Evolutionary conservation across 148 eudicot genomes (phyloP), one percentile per base, ranked within the genome.

Genomic region (Rheum nobile): DNA sequence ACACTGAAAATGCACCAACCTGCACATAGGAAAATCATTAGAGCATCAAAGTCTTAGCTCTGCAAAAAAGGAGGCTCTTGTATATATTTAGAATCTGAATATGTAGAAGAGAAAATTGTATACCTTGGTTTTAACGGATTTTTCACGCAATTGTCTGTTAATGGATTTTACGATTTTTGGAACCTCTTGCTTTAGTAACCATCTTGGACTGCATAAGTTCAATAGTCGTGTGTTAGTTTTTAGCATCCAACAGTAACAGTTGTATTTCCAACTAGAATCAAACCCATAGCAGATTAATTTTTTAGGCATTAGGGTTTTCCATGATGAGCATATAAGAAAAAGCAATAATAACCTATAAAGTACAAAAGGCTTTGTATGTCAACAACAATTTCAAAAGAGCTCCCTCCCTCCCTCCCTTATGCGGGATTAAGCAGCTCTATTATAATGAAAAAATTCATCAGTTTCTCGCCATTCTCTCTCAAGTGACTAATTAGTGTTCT

Each of bases 1-100:
- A 79, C 79, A 96, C 97, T 13, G 94, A 89, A 83, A 96, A 96
- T 37, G 97, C 99, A 74, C 99, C 99, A 77, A 92, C 94, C 97
- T 96, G 83, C 48, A 67, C 29, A 73, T 22, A 38, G 2, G 4
- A 35, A 69, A 41, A 41, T n/a, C 46, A 24, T 16, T 26, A 16
- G n/a, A n/a, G 7, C 54, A 65, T 43, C 75, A 55, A 75, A 38
- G 75, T 48, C 63, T 38, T 37, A 67, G 2, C 17, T 37, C 34
- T 8, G 42, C 44, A 19, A 59, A 26, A 9, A 59, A 9, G 17
- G 11, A 59, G 31, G 67, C 17, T 28, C 67, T 28, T 59, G 34
- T 59, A 28, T 17, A 26, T 28, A 17, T 59, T 28, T 2, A 9
- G 67, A 8, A 8, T 13, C 10, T 2, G 11, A 59, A 26, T 59